These are phyloP conservation scores for Suillus alpinus DNA, from an alignment of 768 basidiomycete genomes.

Conservation along the genomic window DNA sequence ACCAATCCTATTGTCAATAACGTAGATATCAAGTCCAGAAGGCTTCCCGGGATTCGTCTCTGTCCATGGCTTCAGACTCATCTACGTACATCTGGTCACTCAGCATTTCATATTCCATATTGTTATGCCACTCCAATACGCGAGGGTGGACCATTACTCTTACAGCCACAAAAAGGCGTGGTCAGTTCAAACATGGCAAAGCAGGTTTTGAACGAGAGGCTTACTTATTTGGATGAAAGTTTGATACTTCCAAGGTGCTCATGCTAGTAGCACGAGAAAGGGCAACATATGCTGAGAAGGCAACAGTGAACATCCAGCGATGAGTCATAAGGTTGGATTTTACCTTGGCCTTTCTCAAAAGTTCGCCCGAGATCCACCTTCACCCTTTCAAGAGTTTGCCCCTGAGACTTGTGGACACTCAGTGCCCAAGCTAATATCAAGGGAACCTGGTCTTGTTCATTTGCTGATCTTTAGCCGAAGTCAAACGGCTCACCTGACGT, in stretches of 20 bases:
- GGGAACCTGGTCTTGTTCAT: slow-evolving; percentile 39
- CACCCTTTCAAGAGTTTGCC: slow-evolving; percentile 83
- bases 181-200: not conserved
- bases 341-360: slow-evolving; percentile 83
- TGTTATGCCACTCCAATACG: slow-evolving; percentile 56
- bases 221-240: slow-evolving; percentile 60
- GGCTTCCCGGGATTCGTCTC: slow-evolving; percentile 32
- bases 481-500: slow-evolving; percentile 49
- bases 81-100: slow-evolving; percentile 11
- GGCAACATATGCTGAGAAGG: slow-evolving; percentile 58
- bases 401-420: slow-evolving; percentile 87
- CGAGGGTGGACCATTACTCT: slow-evolving; percentile 66
- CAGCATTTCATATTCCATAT: slow-evolving; percentile 20
- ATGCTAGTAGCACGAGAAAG: slow-evolving; percentile 72
- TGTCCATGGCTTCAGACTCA: slow-evolving; percentile 34
- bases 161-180: not conserved
- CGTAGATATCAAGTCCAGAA: slow-evolving; percentile 24
- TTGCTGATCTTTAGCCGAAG: slow-evolving; percentile 45
- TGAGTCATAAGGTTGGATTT: not conserved
- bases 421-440: slow-evolving; percentile 83
- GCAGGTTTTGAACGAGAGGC: slow-evolving; percentile 15
- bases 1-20: not conserved
- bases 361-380: slow-evolving; percentile 72
- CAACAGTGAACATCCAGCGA: not conserved
- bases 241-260: slow-evolving; percentile 60